Evolutionary conservation across 345 rosid genomes (phyloP).

Genomic region (Sonneratia alba): DNA sequence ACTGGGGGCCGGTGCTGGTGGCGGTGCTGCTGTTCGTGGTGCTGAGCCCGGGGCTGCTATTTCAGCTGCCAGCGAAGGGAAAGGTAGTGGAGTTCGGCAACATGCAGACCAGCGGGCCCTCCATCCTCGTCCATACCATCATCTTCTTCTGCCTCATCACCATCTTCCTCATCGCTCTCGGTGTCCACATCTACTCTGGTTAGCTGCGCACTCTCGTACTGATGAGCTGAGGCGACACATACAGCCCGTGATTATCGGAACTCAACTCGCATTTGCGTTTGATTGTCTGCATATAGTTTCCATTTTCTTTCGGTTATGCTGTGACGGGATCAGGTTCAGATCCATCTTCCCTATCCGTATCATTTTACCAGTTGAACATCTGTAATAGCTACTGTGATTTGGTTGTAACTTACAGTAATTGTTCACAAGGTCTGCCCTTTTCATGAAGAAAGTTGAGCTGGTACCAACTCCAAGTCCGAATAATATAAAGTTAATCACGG

Average conservation of each 20-base stretch:
- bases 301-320: too few relatives aligned
- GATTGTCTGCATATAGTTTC: too few relatives aligned
- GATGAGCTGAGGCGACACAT: too few relatives aligned
- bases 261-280: too few relatives aligned
- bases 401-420: background rate
- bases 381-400: too few relatives aligned
- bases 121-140: constrained; percentile 62
- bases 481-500: too few relatives aligned
- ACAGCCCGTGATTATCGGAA: too few relatives aligned
- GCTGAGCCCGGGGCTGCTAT: constrained; percentile 70
- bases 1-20: constrained; percentile 86
- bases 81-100: constrained; percentile 58
- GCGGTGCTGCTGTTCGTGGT: constrained; percentile 76
- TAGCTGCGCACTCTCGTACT: constrained; percentile 10
- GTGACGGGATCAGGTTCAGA: too few relatives aligned
- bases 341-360: background rate
- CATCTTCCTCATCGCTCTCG: constrained; percentile 59
- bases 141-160: constrained; percentile 79
- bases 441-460: too few relatives aligned
- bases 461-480: too few relatives aligned
- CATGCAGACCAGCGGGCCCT: constrained; percentile 69
- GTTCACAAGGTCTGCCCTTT: too few relatives aligned
- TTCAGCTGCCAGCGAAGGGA: constrained; percentile 69
- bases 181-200: constrained; percentile 59
- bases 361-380: background rate